phyloP scores from a whole-genome alignment of 1,284 basidiomycete genomes.

The Uromyces viciae-fabae region DNA sequence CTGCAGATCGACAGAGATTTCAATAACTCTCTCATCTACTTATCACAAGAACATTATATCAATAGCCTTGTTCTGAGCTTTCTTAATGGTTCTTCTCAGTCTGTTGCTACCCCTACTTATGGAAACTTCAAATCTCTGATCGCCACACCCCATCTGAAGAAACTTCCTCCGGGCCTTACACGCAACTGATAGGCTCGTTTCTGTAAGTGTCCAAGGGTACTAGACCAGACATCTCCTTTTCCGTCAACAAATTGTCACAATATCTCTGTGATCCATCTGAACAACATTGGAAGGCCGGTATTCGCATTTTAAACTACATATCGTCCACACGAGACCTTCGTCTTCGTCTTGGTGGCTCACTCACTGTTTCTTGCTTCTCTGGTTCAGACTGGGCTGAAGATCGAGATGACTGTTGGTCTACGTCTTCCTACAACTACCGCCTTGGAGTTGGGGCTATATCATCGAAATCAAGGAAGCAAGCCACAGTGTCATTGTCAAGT shows the following conservation, averaged over 20 bases:
- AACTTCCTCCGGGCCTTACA: not conserved
- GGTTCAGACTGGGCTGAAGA: conserved; percentile 22
- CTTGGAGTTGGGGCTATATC: not conserved
- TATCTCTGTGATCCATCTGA: not conserved
- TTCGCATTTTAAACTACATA: not conserved
- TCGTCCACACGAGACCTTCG: not conserved
- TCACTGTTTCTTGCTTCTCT: not conserved
- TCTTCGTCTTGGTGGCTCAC: not conserved
- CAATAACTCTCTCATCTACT: not conserved
- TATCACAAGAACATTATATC: conserved; percentile 6
- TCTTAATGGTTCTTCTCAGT: not conserved
- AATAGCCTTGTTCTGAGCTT: not conserved
- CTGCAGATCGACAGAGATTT: not conserved
- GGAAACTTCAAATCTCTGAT: not conserved
- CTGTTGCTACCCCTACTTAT: not conserved
- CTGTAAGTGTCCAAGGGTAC: not conserved
- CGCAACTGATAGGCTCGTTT: not conserved
- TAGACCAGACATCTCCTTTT: not conserved
- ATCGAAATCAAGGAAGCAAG: not conserved
- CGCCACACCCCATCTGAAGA: not conserved
- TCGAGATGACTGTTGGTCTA: too few relatives aligned
- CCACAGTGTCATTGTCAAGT: not conserved
- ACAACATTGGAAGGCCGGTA: not conserved
- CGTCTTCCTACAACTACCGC: too few relatives aligned
- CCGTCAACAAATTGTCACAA: not conserved